Evolutionary conservation across 768 basidiomycete species (phyloP), one percentile per base, ranked within the genome.

Genomic region (Amanita pseudoporphyria): DNA sequence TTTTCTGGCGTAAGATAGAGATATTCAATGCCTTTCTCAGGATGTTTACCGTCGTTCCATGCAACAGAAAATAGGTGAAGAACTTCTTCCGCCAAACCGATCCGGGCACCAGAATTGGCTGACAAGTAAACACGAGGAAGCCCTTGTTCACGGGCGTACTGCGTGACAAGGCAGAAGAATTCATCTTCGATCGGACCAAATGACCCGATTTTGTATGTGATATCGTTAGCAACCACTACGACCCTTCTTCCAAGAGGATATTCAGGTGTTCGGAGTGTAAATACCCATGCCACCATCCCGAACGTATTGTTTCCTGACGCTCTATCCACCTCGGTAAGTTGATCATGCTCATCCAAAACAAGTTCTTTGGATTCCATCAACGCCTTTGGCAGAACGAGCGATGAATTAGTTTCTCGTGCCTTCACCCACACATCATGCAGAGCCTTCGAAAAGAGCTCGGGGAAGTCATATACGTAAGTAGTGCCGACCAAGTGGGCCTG

Each of bases 381-480:
- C 39, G 77, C 77, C 63, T 88, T 85, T 5, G 96, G 96, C 31
- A 81, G 59, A 31, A 76, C 73, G 45, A 93, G 67, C 14, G 81
- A 77, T 10, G 89, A 70, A 60, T 88, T 78, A 22, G 65, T 68
- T 35, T 70, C 66, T 35, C 84, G 79, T 38, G 80, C 80, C 58
- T 83, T 81, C 55, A 77, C 70, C 96, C 96, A 99, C 54, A 92
- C 76, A 59, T 93, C 91, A 60, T 92, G 87, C 52, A 98, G 72
- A 6, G 95, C 93, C 71, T 98, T 98, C 33, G 93, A 85, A 76
- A 98, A 99, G 55, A 99, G 81, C 60, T 96, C 96, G 36, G 96
- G 96, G 84, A 98, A 99, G 68, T 98, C 96, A 67, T 98, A 98
- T 28, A 88, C 94, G 64, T 98, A 99, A 45, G 96, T 99, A 26